Base-by-base conservation (phyloP, 306 rosid genomes). In the Sphenostylis stenocarpa region DNA sequence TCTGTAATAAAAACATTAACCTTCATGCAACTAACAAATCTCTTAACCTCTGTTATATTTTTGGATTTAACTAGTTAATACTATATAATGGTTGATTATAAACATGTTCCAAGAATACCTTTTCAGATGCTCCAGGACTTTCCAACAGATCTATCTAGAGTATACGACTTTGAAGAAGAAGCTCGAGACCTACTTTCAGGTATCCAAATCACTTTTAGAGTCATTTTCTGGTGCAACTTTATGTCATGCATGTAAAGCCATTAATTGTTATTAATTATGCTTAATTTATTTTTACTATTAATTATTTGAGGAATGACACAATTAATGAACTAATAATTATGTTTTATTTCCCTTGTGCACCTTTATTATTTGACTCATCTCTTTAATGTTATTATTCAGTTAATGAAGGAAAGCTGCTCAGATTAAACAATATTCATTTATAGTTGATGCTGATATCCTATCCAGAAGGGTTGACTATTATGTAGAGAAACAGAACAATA, bases 171-270 rank as follows among this genome's bases (percentile, higher is more conserved):
- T 92, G 83, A 92, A 77, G 85, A 80, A 63, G 72, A 81, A 85
- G 79, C 97, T 92, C 16, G 88, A 90, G 57, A 61, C 88, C 65
- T 92, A 90, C 75, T 88, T 92, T 73, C 83, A 90, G 97, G 96
- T 81, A 78, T 51, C 6, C 16, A n/a, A n/a, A 3, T 41, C 14
- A 75, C 19, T 26, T 41, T 56, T 45, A 43, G 11, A 13, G 53
- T 67, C 26, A 48, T 57, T 67, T 41, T 49, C 44, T 55, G 31
- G 15, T n/a, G n/a, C n/a, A n/a, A n/a, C n/a, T n/a, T n/a, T n/a
- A n/a, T n/a, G n/a, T n/a, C n/a, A n/a, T n/a, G n/a, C n/a, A n/a
- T n/a, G n/a, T n/a, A n/a, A n/a, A n/a, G n/a, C n/a, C n/a, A n/a
- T n/a, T n/a, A n/a, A n/a, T n/a, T n/a, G n/a, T n/a, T n/a, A n/a